Base-by-base conservation (phyloP, 1,139 yeast species). In the Nadsonia commutata region DNA sequence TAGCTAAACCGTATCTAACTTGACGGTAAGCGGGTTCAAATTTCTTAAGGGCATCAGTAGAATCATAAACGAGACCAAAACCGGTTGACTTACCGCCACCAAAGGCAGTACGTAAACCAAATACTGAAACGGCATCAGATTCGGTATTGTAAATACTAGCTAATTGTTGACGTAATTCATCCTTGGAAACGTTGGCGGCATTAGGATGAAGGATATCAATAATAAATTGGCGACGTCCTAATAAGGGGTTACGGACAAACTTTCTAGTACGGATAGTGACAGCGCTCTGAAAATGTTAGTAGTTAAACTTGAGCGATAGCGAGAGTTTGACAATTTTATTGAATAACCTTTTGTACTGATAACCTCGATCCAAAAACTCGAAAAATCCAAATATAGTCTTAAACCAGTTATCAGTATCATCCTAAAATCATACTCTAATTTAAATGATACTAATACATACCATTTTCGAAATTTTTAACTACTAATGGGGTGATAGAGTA, bases 71-170 rank as follows among this genome's bases (percentile, higher is more conserved):
- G 68, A 90, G 80, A 72, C 98, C 99, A 75, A 90, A 90, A 68
- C 99, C 99, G 59, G 96, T 81, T 58, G 98, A 85, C 76, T 85
- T 90, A 66, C 97, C 95, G 73, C 99, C 99, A 84, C 99, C 99
- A 71, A 78, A 90, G 74, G 85, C 94, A 64, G 98, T 90, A 80
- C 95, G 84, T 94, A 90, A 83, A 68, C 97, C 98, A 68, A 90
- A 90, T 59, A 90, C 98, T 56, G 97, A 88, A 57, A 90, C 95
- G 65, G 95, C 84, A 64, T 90, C 96, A 78, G 88, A 88, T 68
- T 90, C 97, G 67, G 94, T 78, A 80, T 86, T 88, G 95, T 93
- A 93, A 66, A 81, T 76, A 65, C 82, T 80, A 66, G 98, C 86
- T 66, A 93, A 79, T 73, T 80, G 88, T 72, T 86, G 97, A 71